These are phyloP conservation scores for Diaporthe ampelina DNA, from an alignment of 2,329 filamentous ascomycete species.

Conservation along the genomic window DNA sequence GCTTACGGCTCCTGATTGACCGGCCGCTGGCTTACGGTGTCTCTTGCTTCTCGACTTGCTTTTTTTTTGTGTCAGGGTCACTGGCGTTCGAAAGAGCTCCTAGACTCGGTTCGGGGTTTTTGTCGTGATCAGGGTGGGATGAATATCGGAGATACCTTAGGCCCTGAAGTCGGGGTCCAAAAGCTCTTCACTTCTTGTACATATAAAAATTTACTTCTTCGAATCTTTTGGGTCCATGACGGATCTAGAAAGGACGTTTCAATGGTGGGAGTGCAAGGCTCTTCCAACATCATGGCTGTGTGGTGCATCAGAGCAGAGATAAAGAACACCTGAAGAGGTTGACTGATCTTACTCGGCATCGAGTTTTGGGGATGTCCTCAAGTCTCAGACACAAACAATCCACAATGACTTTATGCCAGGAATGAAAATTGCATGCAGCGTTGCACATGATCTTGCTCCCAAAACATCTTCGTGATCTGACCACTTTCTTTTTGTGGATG, in stretches of 20 bases:
- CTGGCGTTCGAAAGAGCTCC: slow-evolving; percentile 29
- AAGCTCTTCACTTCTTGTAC: slow-evolving; percentile 38
- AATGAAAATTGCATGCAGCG: slow-evolving; percentile 26
- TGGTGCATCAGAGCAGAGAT: slow-evolving; percentile 10
- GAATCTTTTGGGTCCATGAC: background rate
- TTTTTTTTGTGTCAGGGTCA: slow-evolving; percentile 37
- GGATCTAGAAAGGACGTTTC: background rate
- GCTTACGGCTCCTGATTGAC: slow-evolving; percentile 54
- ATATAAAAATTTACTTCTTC: slow-evolving; percentile 14
- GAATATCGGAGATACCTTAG: slow-evolving; percentile 23
- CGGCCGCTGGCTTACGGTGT: slow-evolving; percentile 8
- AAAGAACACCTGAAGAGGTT: background rate
- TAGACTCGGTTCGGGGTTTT: background rate
- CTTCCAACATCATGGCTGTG: background rate
- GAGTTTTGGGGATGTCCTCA: background rate
- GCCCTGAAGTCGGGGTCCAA: slow-evolving; percentile 13
- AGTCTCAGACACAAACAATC: slow-evolving; percentile 5
- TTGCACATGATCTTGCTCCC: background rate
- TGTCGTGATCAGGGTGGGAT: slow-evolving; percentile 6
- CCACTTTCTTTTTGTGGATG: background rate
- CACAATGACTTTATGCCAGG: slow-evolving; percentile 22
- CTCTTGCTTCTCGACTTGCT: slow-evolving; percentile 39
- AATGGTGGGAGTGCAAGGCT: background rate
- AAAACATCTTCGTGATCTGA: background rate
- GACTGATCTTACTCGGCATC: slow-evolving; percentile 5